These are phyloP conservation scores for Ogataea paradorogensis DNA, from an alignment of 805 yeast species.

Conservation along the genomic window DNA sequence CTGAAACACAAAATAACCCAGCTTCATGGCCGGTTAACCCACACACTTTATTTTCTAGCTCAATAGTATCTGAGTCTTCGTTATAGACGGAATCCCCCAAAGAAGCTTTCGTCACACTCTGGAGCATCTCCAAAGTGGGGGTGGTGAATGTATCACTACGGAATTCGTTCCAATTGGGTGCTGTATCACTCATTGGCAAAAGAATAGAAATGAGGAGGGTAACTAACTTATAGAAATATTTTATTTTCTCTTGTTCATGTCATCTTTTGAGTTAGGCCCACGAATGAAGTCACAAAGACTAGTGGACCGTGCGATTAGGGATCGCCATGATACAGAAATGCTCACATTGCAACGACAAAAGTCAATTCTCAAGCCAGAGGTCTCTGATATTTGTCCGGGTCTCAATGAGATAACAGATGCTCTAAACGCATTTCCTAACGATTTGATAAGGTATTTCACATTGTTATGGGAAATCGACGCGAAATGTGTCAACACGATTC, in stretches of 20 bases:
- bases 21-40: slow-evolving; percentile 74
- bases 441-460: slow-evolving; percentile 80
- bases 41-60: slow-evolving; percentile 62
- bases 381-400: slow-evolving; percentile 65
- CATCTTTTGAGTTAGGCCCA: slow-evolving; percentile 26
- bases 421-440: slow-evolving; percentile 84
- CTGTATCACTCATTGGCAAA: slow-evolving; percentile 5
- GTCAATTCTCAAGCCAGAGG: slow-evolving; percentile 24
- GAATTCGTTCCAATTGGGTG: slow-evolving; percentile 43
- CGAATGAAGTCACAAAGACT: slow-evolving; percentile 30
- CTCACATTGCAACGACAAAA: slow-evolving; percentile 12
- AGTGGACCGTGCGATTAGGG: slow-evolving; percentile 23
- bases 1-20: slow-evolving; percentile 81
- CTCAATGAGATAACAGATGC: slow-evolving; percentile 89
- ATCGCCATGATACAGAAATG: slow-evolving; percentile 11
- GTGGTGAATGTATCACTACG: slow-evolving; percentile 88
- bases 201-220: slow-evolving; percentile 5
- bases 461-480: slow-evolving; percentile 91
- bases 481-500: slow-evolving; percentile 75
- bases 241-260: slow-evolving; percentile 14
- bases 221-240: background rate
- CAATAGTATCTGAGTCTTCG: slow-evolving; percentile 72
- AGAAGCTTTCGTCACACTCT: slow-evolving; percentile 53
- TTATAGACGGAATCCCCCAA: slow-evolving; percentile 87
- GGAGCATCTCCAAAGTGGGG: slow-evolving; percentile 72